A percentile compares a stretch with the other conserved stretches of the same genome.
Evolutionary conservation across 148 eudicot species (phyloP).

Genomic region (Persicaria tinctoria): DNA sequence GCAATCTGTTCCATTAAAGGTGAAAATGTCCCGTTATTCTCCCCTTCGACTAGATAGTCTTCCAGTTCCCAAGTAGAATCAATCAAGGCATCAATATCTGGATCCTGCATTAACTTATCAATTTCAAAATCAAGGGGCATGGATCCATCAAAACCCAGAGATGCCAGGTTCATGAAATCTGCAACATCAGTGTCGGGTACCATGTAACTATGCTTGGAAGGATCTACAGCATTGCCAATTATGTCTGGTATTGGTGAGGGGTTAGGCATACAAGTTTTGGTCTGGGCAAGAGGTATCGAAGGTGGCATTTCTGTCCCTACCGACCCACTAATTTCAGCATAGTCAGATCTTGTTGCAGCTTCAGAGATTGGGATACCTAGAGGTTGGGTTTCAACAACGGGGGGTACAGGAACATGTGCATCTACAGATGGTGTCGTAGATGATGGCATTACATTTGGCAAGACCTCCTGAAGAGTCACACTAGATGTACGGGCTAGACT

Average conservation of each 20-base stretch:
- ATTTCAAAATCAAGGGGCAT: conserved; percentile 25
- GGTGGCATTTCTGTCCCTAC: conserved; percentile 25
- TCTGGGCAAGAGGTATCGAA: conserved; percentile 21
- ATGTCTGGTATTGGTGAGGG: conserved; percentile 27
- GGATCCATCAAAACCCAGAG: conserved; percentile 31
- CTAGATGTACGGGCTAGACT: conserved; percentile 21
- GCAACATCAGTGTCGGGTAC: conserved; percentile 23
- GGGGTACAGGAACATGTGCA: neutral
- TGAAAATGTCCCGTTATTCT: conserved; percentile 30
- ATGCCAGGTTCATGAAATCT: conserved; percentile 28
- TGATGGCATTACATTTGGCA: conserved; percentile 25
- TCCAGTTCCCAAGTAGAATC: conserved; percentile 38
- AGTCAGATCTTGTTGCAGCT: conserved; percentile 17
- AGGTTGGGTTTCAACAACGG: conserved; percentile 16
- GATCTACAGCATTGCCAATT: conserved; percentile 17
- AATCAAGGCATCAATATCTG: conserved; percentile 16
- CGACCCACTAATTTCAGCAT: conserved; percentile 19
- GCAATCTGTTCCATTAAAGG: conserved; percentile 29
- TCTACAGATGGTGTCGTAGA: conserved; percentile 6
- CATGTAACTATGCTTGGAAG: conserved; percentile 15
- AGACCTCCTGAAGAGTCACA: conserved; percentile 48
- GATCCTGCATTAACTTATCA: conserved; percentile 23
- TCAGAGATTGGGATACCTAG: conserved; percentile 20
- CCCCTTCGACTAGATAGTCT: conserved; percentile 24
- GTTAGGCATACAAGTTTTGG: conserved; percentile 31